Conservation (phyloP, 2,329 filamentous ascomycete species). For the Colletotrichum cordylinicola region DNA sequence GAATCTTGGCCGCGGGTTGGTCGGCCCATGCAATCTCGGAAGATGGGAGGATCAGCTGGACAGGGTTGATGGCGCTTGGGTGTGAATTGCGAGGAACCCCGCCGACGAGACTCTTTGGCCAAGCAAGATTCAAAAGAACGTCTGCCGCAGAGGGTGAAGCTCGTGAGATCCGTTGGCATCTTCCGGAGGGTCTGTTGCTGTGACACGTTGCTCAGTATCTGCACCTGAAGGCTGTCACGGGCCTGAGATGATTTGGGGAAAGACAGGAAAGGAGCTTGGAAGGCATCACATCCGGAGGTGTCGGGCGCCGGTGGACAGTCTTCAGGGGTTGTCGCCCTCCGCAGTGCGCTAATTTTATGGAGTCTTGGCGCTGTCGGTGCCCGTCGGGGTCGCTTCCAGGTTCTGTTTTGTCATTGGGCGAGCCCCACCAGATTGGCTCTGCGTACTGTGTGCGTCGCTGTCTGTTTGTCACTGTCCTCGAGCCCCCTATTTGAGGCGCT, state of each 20-base stretch:
- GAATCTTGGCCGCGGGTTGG: neutral
- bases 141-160: neutral
- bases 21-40: neutral
- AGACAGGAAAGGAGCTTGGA: neutral
- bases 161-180: neutral
- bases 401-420: neutral
- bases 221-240: neutral
- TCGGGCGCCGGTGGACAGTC: neutral
- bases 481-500: neutral
- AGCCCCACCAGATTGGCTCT: neutral
- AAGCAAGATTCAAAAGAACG: accelerated
- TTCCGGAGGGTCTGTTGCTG: neutral
- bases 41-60: conserved; percentile 3
- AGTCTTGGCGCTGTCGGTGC: conserved; percentile 8
- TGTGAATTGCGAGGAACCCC: neutral
- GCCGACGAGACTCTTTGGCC: neutral
- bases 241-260: neutral
- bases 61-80: neutral
- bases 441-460: neutral
- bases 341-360: conserved; percentile 13
- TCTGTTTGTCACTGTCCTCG: neutral
- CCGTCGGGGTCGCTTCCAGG: neutral
- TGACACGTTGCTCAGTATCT: neutral
- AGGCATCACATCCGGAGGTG: neutral
- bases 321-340: neutral